Evolutionary conservation across 2,329 filamentous ascomycete species (phyloP).

Genomic region (Xylaria sp.): DNA sequence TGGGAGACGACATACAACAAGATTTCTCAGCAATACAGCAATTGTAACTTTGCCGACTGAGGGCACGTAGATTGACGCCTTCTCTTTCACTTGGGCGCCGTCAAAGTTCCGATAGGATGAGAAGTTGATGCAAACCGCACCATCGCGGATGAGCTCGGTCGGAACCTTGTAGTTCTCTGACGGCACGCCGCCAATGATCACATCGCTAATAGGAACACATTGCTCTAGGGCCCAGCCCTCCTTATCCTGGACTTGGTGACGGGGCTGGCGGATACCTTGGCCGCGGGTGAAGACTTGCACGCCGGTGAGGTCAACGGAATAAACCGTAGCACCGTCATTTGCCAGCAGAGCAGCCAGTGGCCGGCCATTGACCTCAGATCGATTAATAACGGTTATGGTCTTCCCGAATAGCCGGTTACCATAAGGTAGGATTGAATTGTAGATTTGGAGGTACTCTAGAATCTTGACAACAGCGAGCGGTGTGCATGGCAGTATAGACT

Average conservation of each 20-base stretch:
- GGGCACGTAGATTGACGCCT: slow-evolving; percentile 95
- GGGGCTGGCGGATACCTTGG: slow-evolving; percentile 82
- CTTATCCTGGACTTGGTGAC: slow-evolving; percentile 89
- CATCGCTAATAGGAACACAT: slow-evolving; percentile 87
- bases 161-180: slow-evolving; percentile 91
- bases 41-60: slow-evolving; percentile 99
- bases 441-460: slow-evolving; percentile 93
- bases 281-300: slow-evolving; percentile 94
- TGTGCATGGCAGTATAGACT: slow-evolving; percentile 95
- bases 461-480: slow-evolving; percentile 97
- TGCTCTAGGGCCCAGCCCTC: slow-evolving; percentile 82
- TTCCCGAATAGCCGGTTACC: slow-evolving; percentile 94
- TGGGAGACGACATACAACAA: slow-evolving; percentile 72
- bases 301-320: slow-evolving; percentile 91
- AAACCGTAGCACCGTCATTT: slow-evolving; percentile 95
- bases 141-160: slow-evolving; percentile 82
- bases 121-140: slow-evolving; percentile 99
- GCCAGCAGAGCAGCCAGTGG: slow-evolving; percentile 92
- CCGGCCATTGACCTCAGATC: slow-evolving; percentile 93
- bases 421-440: slow-evolving; percentile 92
- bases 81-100: slow-evolving; percentile 86
- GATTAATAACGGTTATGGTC: slow-evolving; percentile 96
- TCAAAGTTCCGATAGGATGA: slow-evolving; percentile 96
- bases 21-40: slow-evolving; percentile 86
- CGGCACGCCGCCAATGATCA: slow-evolving; percentile 94